Evolutionary conservation across 768 basidiomycete genomes (phyloP), one percentile per base, ranked within the genome.

Genomic region (Termitomyces sp.): DNA sequence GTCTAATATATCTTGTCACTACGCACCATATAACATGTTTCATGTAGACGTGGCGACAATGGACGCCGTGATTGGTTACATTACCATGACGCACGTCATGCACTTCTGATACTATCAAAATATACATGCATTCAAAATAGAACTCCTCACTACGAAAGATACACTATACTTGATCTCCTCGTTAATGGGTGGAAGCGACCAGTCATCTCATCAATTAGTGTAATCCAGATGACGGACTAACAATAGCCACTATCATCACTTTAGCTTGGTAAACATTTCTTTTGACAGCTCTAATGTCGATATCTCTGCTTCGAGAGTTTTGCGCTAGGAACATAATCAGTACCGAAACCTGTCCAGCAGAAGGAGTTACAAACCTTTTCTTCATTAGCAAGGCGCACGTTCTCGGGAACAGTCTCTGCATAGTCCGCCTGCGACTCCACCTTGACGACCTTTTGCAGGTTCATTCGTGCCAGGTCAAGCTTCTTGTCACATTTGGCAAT

Each of bases 401-500:
- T 84, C 57, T 78, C 85, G 0, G 94, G 94, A 6, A 96, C 87
- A 50, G 88, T 89, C 29, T 79, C 79, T 65, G 82, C 82, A 68
- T 98, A 97, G 65, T 91, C 88, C 1, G 86, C 74, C 61, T 90
- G 86, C 2, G 80, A 76, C 60, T 87, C 82, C 18, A 85, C 68
- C 71, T 94, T 95, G 58, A 74, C 63, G 37, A 96, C 74, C 76
- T 97, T 98, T 54, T 87, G 83, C 43, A 90, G 73, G 62, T 83
- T 87, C 51, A 90, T 61, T 53, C 79, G 76, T 2, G 84, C 86
- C 10, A 94, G 74, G 39, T 87, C 83, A 2, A 91, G 79, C 72
- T 95, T 97, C 83, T 97, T 98, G 67, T 92, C 85, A 59, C 88
- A 86, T 71, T 95, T 98, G 41, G 81, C 76, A 46, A 97, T 89